phyloP scores from a whole-genome alignment of 2,329 filamentous ascomycete species.

The Penicillium sp. region DNA sequence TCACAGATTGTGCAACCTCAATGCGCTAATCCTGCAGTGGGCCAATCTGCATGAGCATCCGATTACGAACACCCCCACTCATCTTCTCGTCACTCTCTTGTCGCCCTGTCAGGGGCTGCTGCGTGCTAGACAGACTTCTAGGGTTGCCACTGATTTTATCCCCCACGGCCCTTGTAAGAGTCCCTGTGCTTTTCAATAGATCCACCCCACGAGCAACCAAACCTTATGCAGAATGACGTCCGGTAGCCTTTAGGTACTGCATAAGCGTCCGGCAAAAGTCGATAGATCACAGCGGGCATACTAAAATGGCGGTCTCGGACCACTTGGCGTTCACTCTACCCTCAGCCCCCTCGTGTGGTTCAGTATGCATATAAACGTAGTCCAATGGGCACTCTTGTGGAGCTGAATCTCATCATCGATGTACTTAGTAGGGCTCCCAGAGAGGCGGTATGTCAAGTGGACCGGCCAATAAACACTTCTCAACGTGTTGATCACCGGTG shows the following conservation, averaged over 20 bases:
- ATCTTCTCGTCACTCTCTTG: not conserved
- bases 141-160: not conserved
- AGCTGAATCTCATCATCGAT: not conserved
- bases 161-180: not conserved
- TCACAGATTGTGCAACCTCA: slow-evolving; percentile 7
- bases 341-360: not conserved
- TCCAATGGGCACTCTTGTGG: not conserved
- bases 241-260: slow-evolving; percentile 1
- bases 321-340: not conserved
- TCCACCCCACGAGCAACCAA: not conserved
- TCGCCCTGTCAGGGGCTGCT: not conserved
- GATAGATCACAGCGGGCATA: slow-evolving; percentile 1
- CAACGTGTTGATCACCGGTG: not conserved
- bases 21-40: not conserved
- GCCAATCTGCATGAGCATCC: not conserved
- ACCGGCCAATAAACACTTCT: slow-evolving; percentile 1
- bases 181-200: not conserved
- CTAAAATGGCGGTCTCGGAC: slow-evolving; percentile 7
- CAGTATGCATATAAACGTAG: not conserved
- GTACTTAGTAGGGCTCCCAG: not conserved
- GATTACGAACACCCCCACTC: not conserved
- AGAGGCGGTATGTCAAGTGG: slow-evolving; percentile 5
- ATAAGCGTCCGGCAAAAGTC: not conserved
- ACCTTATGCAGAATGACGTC: slow-evolving; percentile 4
- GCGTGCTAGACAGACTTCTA: not conserved